These are phyloP conservation scores for Saccharomycopsis guyanensis DNA, from an alignment of 805 yeast genomes.

Conservation along the genomic window DNA sequence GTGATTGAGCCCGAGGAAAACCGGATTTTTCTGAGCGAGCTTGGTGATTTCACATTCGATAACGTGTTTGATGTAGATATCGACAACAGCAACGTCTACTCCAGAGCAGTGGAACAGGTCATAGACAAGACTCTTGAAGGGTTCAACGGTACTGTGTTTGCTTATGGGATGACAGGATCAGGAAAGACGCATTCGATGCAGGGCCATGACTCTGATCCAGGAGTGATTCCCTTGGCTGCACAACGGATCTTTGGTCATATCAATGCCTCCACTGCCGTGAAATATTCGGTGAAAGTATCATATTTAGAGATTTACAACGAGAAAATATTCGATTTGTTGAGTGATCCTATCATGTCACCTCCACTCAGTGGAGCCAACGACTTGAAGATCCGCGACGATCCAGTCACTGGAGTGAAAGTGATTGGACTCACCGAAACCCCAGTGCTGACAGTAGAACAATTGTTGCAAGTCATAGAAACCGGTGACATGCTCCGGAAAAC, in stretches of 20 bases:
- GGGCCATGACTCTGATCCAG: slow-evolving; percentile 56
- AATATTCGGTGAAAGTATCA: slow-evolving; percentile 49
- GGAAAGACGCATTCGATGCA: slow-evolving; percentile 88
- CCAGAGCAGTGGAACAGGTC: slow-evolving; percentile 43
- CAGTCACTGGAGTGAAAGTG: slow-evolving; percentile 62
- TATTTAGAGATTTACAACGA: slow-evolving; percentile 88
- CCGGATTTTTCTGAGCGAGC: slow-evolving; percentile 31
- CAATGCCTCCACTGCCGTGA: slow-evolving; percentile 25
- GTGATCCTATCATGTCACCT: slow-evolving; percentile 23
- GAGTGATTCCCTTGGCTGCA: slow-evolving; percentile 65
- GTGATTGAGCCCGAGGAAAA: slow-evolving; percentile 32
- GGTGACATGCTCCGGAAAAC: slow-evolving; percentile 78
- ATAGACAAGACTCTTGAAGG: slow-evolving; percentile 58
- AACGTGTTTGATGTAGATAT: slow-evolving; percentile 57
- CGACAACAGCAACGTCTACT: slow-evolving; percentile 56
- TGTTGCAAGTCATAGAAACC: slow-evolving; percentile 47
- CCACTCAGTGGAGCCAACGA: slow-evolving; percentile 34
- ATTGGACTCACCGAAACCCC: slow-evolving; percentile 61
- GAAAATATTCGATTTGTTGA: slow-evolving; percentile 67
- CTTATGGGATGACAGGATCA: slow-evolving; percentile 92
- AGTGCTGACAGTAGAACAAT: slow-evolving; percentile 50
- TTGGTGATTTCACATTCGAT: slow-evolving; percentile 69
- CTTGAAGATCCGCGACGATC: slow-evolving; percentile 71
- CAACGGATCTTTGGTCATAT: slow-evolving; percentile 49
- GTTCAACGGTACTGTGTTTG: slow-evolving; percentile 82